Percentiles rank a stretch among this genome's conserved stretches.
Conservation (phyloP, 371 early-diverging fungal species). For the Mortierella sp. region DNA sequence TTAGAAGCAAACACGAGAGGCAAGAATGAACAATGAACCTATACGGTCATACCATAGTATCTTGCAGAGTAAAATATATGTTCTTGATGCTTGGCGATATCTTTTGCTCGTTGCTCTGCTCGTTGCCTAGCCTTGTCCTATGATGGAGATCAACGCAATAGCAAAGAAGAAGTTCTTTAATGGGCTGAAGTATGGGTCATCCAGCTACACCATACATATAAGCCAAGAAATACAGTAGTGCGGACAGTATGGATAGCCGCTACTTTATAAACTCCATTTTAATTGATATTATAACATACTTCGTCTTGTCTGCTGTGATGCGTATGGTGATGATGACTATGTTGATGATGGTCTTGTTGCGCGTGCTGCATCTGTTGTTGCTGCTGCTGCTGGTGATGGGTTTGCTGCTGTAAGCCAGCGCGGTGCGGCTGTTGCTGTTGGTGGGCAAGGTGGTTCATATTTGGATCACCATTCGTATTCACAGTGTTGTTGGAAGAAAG, state of each 20-base stretch:
- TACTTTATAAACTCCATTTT: not conserved
- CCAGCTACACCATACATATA: too few species aligned
- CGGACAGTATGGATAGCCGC: too few species aligned
- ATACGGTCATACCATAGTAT: slow-evolving; percentile 60
- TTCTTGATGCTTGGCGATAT: slow-evolving; percentile 62
- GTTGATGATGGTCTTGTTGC: slow-evolving; percentile 28
- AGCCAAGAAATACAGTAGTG: too few species aligned
- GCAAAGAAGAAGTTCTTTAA: not conserved
- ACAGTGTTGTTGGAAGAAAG: slow-evolving; percentile 25
- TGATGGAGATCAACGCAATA: not conserved
- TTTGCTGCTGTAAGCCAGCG: slow-evolving; percentile 7
- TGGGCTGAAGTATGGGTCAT: not conserved
- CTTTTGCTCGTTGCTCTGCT: slow-evolving; percentile 61
- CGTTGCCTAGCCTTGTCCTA: slow-evolving; percentile 48
- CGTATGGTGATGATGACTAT: slow-evolving; percentile 17
- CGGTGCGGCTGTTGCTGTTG: slow-evolving; percentile 23
- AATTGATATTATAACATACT: slow-evolving; percentile 8
- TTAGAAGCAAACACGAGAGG: not conserved
- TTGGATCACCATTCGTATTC: slow-evolving; percentile 9
- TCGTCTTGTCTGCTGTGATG: slow-evolving; percentile 34
- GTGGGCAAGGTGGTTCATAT: slow-evolving; percentile 28
- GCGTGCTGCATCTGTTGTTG: slow-evolving; percentile 13
- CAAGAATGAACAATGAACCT: not conserved
- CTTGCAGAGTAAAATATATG: slow-evolving; percentile 74
- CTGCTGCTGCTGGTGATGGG: slow-evolving; percentile 22